Percentiles rank a stretch among this genome's conserved stretches.
Conservation (phyloP, 306 rosid genomes). For the Luffa aegyptiaca region DNA sequence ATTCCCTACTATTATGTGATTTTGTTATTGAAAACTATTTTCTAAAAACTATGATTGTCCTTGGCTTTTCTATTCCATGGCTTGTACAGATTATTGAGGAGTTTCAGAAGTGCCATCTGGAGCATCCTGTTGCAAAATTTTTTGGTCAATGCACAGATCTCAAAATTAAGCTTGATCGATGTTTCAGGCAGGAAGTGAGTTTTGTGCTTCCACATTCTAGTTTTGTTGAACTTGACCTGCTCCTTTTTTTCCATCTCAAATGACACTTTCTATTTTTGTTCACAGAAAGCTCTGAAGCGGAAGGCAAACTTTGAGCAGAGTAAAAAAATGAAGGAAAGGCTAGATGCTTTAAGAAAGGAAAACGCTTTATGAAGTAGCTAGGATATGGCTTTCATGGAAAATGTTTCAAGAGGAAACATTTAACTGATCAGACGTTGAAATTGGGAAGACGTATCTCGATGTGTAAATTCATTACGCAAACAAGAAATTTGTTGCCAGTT, state of each 20-base stretch:
- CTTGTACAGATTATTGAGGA: slow-evolving; percentile 51
- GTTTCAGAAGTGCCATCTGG: slow-evolving; percentile 78
- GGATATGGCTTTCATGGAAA: background rate
- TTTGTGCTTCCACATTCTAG: background rate
- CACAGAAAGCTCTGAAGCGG: slow-evolving; percentile 86
- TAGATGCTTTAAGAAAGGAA: slow-evolving; percentile 64
- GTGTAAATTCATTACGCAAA: background rate
- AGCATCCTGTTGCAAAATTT: slow-evolving; percentile 69
- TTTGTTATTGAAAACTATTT: background rate
- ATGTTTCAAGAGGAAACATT: background rate
- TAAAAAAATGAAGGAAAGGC: slow-evolving; percentile 60
- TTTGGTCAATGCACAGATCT: slow-evolving; percentile 85
- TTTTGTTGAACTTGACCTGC: background rate
- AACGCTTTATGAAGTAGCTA: slow-evolving; percentile 28
- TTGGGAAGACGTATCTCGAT: background rate
- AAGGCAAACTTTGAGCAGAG: slow-evolving; percentile 91
- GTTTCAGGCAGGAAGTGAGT: slow-evolving; percentile 84
- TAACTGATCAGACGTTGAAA: background rate
- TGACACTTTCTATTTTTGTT: slow-evolving; percentile 5
- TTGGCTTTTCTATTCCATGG: background rate
- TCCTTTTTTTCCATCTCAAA: background rate
- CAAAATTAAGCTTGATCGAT: slow-evolving; percentile 81
- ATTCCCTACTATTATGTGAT: background rate
- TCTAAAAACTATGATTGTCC: background rate
- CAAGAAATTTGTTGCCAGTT: background rate